Percentiles rank a stretch among this genome's conserved stretches.
Evolutionary conservation across 1,139 yeast genomes (phyloP).

Genomic region (Kurtzmaniella quercitrusa): DNA sequence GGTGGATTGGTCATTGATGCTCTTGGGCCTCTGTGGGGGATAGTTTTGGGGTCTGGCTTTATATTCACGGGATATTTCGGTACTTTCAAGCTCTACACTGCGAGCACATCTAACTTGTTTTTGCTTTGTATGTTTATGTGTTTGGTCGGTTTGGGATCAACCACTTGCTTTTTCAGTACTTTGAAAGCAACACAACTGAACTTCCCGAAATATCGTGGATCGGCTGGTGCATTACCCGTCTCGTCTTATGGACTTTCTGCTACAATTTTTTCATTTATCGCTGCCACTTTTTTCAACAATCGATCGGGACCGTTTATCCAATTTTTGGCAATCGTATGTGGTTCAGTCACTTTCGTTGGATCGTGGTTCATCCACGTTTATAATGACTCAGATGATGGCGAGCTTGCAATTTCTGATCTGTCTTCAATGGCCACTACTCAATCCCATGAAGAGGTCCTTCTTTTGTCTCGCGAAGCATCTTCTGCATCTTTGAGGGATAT

Average conservation of each 20-base stretch:
- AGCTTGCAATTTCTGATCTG: slow-evolving; percentile 11
- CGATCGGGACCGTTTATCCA: slow-evolving; percentile 39
- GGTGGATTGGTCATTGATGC: slow-evolving; percentile 66
- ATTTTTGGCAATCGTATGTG: slow-evolving; percentile 37
- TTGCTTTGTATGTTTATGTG: slow-evolving; percentile 38
- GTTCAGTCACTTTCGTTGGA: slow-evolving; percentile 32
- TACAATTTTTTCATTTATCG: slow-evolving; percentile 38
- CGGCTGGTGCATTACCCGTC: slow-evolving; percentile 64
- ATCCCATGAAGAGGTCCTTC: slow-evolving; percentile 5
- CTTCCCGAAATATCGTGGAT: slow-evolving; percentile 66
- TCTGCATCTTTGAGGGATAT: slow-evolving; percentile 3
- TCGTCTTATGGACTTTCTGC: slow-evolving; percentile 54
- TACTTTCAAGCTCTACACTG: slow-evolving; percentile 27
- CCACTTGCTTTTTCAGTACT: slow-evolving; percentile 59
- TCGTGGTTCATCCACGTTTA: slow-evolving; percentile 36
- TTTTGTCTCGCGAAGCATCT: slow-evolving; percentile 8
- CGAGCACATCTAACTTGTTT: slow-evolving; percentile 18
- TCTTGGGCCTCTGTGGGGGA: slow-evolving; percentile 51
- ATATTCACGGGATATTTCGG: slow-evolving; percentile 42
- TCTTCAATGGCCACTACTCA: slow-evolving; percentile 3
- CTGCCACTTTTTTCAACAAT: slow-evolving; percentile 42
- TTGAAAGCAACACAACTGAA: slow-evolving; percentile 67
- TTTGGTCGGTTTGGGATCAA: slow-evolving; percentile 62
- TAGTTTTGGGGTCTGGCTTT: slow-evolving; percentile 49
- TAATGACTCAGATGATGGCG: slow-evolving; percentile 17